phyloP scores from a whole-genome alignment of 2,329 filamentous ascomycete genomes.

The Claviceps purpurea region DNA sequence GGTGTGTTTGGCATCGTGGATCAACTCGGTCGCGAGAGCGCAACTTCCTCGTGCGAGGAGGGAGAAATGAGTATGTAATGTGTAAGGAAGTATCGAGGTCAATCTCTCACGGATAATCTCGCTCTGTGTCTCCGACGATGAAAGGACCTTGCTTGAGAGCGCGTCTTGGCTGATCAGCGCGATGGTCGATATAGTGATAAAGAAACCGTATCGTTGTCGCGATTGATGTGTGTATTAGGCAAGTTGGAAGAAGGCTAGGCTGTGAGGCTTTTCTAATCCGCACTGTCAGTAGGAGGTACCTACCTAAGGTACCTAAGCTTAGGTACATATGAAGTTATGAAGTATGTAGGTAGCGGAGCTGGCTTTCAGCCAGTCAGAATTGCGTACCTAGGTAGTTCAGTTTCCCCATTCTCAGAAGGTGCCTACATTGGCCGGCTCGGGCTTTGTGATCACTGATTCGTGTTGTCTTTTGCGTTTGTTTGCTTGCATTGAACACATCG shows the following conservation, averaged over 20 bases:
- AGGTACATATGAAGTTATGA: too few species aligned
- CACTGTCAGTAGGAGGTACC: slow-evolving; percentile 20
- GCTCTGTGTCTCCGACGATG: not conserved
- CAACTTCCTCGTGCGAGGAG: slow-evolving; percentile 9
- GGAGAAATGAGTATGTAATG: slow-evolving; percentile 1
- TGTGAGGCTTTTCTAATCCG: slow-evolving; percentile 29
- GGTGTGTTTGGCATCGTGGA: slow-evolving; percentile 32
- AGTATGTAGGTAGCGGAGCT: not conserved
- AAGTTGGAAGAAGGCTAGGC: slow-evolving; percentile 21
- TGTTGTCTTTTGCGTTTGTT: not conserved
- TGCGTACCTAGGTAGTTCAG: slow-evolving; percentile 5
- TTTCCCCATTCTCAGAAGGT: too few species aligned
- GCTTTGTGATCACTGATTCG: not conserved
- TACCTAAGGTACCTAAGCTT: too few species aligned
- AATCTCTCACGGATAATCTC: not conserved
- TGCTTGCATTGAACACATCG: not conserved
- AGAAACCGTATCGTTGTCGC: not conserved
- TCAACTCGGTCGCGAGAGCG: slow-evolving; percentile 19
- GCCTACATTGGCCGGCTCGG: not conserved
- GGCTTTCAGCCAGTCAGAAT: slow-evolving; percentile 14
- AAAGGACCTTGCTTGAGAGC: not conserved
- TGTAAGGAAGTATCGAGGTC: not conserved
- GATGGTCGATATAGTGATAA: not conserved
- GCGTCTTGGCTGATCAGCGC: slow-evolving; percentile 1
- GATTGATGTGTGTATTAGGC: slow-evolving; percentile 4